Conservation (phyloP, 495 filamentous ascomycete species). For the Hyaloscypha variabilis region DNA sequence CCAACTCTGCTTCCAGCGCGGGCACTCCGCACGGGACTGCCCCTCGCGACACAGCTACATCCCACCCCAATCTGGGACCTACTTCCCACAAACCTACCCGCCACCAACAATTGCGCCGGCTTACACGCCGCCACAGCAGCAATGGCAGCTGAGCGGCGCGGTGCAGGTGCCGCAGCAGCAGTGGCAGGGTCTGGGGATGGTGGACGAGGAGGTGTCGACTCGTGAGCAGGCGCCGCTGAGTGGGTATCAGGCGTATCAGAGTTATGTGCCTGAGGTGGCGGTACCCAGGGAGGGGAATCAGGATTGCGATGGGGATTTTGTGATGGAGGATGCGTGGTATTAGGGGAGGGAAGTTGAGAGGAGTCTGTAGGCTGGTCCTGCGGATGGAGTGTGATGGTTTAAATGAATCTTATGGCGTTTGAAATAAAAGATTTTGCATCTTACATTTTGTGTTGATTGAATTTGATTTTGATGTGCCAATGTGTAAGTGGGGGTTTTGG, state of each 20-base stretch:
- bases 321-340: neutral
- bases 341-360: neutral
- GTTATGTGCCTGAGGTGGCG: too few species aligned
- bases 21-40: neutral
- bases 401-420: neutral
- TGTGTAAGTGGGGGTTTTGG: neutral
- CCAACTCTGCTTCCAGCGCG: neutral
- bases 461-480: neutral
- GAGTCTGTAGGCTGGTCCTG: neutral
- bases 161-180: too few species aligned
- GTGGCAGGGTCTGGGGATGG: too few species aligned
- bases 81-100: neutral
- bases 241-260: too few species aligned
- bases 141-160: too few species aligned
- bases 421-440: neutral
- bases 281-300: neutral
- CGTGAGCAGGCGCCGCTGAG: too few species aligned
- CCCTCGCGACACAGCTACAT: neutral
- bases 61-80: neutral
- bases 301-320: neutral
- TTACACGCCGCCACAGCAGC: neutral
- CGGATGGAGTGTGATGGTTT: neutral
- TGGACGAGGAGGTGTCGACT: too few species aligned
- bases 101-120: neutral
- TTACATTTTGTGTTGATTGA: neutral